A percentile compares a stretch with the other conserved stretches of the same genome.
Evolutionary conservation across 805 yeast species (phyloP).

Genomic region (Kockiozyma suomiensis): DNA sequence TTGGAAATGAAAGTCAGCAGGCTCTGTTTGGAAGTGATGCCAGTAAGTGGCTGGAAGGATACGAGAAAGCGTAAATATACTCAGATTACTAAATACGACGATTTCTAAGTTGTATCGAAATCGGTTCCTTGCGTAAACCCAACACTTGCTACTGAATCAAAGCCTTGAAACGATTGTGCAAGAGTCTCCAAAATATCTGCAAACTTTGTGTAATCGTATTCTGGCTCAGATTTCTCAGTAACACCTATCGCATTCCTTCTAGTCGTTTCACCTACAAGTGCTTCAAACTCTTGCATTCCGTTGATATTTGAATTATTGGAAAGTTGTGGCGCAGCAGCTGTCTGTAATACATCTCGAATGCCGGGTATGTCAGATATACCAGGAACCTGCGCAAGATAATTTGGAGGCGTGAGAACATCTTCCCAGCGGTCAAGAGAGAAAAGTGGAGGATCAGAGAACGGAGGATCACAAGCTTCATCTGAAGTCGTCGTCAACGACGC

Average conservation of each 20-base stretch:
- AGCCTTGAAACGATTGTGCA: conserved; percentile 29
- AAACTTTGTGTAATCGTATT: conserved; percentile 8
- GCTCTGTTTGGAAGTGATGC: neutral
- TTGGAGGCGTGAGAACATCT: neutral
- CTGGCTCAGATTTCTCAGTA: neutral
- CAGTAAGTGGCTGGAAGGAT: neutral
- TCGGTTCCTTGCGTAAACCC: conserved; percentile 9
- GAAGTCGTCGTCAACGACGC: no score
- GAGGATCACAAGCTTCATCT: no score
- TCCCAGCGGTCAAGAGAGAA: conserved; percentile 2
- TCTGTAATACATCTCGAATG: neutral
- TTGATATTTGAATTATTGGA: no score
- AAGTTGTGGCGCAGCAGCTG: neutral
- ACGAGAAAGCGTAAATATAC: neutral
- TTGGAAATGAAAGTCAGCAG: neutral
- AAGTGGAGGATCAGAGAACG: neutral
- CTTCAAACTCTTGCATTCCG: no score
- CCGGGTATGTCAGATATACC: conserved; percentile 2
- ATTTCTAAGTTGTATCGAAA: no score
- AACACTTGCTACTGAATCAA: conserved; percentile 28
- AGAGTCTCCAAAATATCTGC: conserved; percentile 20
- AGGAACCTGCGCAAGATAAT: neutral
- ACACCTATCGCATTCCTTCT: neutral
- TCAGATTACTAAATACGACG: no score
- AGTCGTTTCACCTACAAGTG: no score